These are phyloP conservation scores for Pichia sp. DNA, from an alignment of 1,139 yeast genomes.

Conservation along the genomic window DNA sequence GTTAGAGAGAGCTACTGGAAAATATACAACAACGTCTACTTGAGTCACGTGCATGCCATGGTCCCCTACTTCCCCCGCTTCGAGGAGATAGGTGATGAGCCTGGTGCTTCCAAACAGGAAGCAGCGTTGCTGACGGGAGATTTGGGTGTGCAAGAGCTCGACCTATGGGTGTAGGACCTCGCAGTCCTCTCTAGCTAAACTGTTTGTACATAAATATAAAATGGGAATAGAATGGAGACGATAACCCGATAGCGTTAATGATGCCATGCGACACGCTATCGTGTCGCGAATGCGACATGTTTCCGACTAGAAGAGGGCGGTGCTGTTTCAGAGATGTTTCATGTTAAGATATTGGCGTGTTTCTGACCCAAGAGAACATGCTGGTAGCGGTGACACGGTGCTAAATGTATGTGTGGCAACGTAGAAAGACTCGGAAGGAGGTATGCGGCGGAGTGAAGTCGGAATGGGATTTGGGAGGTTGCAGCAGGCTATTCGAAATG, in stretches of 20 bases:
- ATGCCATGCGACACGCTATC: neutral
- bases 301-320: neutral
- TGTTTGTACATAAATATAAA: neutral
- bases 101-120: slow-evolving; percentile 8
- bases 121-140: slow-evolving; percentile 16
- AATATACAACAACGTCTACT: slow-evolving; percentile 70
- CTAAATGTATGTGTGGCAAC: neutral
- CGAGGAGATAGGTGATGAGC: slow-evolving; percentile 32
- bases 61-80: slow-evolving; percentile 79
- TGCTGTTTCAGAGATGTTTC: slow-evolving; percentile 4
- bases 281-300: slow-evolving; percentile 4
- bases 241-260: too few relatives aligned
- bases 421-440: neutral
- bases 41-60: slow-evolving; percentile 68
- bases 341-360: neutral
- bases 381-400: neutral
- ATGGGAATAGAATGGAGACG: too few relatives aligned
- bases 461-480: too few relatives aligned
- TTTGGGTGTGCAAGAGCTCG: slow-evolving; percentile 28
- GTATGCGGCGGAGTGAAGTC: neutral
- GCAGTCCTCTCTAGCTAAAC: neutral
- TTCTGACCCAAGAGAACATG: neutral
- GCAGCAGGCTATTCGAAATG: neutral
- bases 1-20: slow-evolving; percentile 87
- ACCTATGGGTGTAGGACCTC: slow-evolving; percentile 27